Base-by-base conservation (phyloP, 345 rosid species). In the Euphorbia tirucalli region DNA sequence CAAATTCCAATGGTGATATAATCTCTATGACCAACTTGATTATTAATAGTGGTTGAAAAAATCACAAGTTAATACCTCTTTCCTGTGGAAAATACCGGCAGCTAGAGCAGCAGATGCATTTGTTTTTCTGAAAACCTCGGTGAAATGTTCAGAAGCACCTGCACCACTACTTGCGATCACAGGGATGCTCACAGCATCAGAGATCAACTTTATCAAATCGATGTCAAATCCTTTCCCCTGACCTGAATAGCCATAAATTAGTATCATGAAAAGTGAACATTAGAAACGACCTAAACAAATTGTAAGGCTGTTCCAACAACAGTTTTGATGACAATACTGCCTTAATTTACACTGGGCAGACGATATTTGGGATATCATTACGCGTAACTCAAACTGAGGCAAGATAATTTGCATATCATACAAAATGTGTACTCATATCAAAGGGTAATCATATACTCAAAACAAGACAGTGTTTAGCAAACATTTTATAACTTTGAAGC, bases 151-250 rank as follows among this genome's bases (percentile, higher is more conserved):
- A 11, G 76, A 85, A 70, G 80, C 65, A 68, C 98, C 99, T 11
- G 97, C 99, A 35, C 99, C 99, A 43, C 99, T 95, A 79, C 99
- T 95, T 56, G 99, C 98, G 9, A 93, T 93, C 68, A 95, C 96
- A 7, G 99, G 99, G 68, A 93, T 89, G 86, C 84, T 88, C 72
- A 96, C 98, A 22, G 96, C 89, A 71, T 96, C 95, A 1, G 97
- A 89, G 49, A 96, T 87, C 85, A 91, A 76, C 81, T 89, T 84
- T 68, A 93, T 82, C 25, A 96, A 77, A 76, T 89, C 97, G 57
- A 84, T 75, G 57, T 93, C 98, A 22, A 86, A 95, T 58, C 99
- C 99, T 80, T 91, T 88, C 61, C 99, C 99, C 80, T 93, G 97
- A 81, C 98, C 98, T 95, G 91, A 73, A 81, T 83, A 21, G 27